Evolutionary conservation across 2,329 filamentous ascomycete genomes (phyloP).

Genomic region (Ambrosiella xylebori): DNA sequence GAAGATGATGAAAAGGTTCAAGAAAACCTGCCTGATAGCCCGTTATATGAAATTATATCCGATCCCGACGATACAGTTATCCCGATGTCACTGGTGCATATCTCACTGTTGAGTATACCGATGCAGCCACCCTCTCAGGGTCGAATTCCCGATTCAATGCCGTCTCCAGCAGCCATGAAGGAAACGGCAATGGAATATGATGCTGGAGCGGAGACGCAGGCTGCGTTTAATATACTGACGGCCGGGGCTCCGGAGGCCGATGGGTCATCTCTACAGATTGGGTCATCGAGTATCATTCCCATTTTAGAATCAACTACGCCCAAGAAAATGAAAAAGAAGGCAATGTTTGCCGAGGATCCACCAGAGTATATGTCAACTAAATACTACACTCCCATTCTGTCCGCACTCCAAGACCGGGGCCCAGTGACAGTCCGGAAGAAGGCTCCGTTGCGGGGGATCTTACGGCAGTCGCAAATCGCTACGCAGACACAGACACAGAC

Average conservation of each 20-base stretch:
- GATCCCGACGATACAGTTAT: background rate
- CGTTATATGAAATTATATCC: no score
- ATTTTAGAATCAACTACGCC: background rate
- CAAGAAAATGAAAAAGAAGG: constrained; percentile 3
- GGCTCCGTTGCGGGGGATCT: background rate
- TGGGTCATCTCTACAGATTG: background rate
- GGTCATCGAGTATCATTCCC: background rate
- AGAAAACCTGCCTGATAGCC: no score
- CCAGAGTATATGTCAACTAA: constrained; percentile 10
- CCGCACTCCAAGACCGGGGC: background rate
- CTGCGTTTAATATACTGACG: constrained; percentile 5
- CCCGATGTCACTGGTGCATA: background rate
- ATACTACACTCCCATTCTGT: constrained; percentile 9
- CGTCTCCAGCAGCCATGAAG: background rate
- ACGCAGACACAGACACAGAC: background rate
- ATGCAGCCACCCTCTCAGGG: background rate
- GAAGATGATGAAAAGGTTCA: background rate
- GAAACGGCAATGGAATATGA: constrained; percentile 14
- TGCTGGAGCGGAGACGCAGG: constrained; percentile 19
- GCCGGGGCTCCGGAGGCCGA: background rate
- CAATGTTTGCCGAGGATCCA: constrained; percentile 6
- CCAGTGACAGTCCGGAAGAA: background rate
- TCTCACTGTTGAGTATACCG: background rate
- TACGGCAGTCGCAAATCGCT: background rate
- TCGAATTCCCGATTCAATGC: background rate